Evolutionary conservation across 2,329 filamentous ascomycete genomes (phyloP).

Genomic region (Fusarium multiceps): DNA sequence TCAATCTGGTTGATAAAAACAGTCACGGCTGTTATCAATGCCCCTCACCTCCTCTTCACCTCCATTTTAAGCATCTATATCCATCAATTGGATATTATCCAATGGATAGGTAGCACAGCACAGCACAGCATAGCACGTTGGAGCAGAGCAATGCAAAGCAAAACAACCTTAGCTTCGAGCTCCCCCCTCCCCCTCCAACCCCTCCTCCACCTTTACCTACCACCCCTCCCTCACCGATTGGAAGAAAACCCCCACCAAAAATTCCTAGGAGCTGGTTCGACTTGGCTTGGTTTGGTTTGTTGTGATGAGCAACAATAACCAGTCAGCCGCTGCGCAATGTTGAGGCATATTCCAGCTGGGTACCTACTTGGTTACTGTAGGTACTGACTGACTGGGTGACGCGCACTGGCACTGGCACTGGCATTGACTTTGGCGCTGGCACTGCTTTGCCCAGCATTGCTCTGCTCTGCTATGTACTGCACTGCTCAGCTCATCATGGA

Average conservation of each 20-base stretch:
- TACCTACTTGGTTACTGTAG: no score
- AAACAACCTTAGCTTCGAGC: neutral
- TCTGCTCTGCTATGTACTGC: neutral
- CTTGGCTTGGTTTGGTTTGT: conserved; percentile 33
- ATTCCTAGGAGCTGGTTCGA: conserved; percentile 35
- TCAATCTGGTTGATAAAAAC: conserved; percentile 16
- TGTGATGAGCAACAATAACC: conserved; percentile 44
- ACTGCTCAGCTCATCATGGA: conserved; percentile 7
- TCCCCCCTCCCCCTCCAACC: conserved; percentile 17
- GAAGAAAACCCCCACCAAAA: conserved; percentile 43
- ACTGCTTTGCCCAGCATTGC: conserved; percentile 4
- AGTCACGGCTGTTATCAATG: conserved; percentile 31
- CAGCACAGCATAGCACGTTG: neutral
- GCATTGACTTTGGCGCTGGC: neutral
- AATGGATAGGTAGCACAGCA: neutral
- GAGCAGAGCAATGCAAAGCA: neutral
- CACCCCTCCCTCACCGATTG: conserved; percentile 39
- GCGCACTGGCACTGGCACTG: conserved; percentile 6
- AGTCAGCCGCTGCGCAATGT: conserved; percentile 23
- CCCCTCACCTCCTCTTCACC: conserved; percentile 9
- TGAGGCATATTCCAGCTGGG: conserved; percentile 45
- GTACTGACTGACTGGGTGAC: conserved; percentile 1
- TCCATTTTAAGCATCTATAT: neutral
- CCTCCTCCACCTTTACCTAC: conserved; percentile 26
- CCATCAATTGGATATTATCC: neutral